phyloP scores from a whole-genome alignment of 1,284 basidiomycete genomes.

The Vanrija humicola region DNA sequence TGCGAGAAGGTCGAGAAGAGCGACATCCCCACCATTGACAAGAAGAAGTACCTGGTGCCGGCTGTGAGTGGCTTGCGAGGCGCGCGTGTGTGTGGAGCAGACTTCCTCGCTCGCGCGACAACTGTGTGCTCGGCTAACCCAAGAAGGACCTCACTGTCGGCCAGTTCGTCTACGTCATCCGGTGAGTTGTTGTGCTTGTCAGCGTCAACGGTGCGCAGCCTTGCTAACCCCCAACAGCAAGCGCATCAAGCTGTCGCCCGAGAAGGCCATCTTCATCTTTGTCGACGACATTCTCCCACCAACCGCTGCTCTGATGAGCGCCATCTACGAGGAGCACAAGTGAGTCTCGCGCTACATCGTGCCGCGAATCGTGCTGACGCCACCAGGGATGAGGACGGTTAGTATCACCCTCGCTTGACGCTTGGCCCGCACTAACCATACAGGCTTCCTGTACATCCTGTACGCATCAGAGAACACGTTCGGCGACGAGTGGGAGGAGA shows the following conservation, averaged over 20 bases:
- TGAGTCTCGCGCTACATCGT: constrained; percentile 50
- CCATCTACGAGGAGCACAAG: constrained; percentile 99
- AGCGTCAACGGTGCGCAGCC: not conserved
- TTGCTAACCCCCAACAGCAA: constrained; percentile 56
- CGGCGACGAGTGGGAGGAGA: constrained; percentile 50
- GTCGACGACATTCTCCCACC: constrained; percentile 98
- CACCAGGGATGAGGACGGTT: constrained; percentile 78
- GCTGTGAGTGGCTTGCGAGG: constrained; percentile 57
- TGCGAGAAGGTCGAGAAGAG: constrained; percentile 99
- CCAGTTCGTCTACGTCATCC: constrained; percentile 99
- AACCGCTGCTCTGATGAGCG: constrained; percentile 96
- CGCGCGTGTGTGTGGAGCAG: not conserved
- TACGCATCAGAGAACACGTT: constrained; percentile 98
- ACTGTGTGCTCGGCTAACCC: constrained; percentile 6
- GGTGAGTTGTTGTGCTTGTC: constrained; percentile 18
- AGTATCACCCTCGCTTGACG: constrained; percentile 1
- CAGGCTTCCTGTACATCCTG: constrained; percentile 84
- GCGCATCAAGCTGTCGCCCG: constrained; percentile 98
- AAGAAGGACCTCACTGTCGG: constrained; percentile 90
- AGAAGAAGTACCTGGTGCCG: constrained; percentile 99
- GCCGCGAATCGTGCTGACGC: not conserved
- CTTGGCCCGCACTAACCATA: constrained; percentile 4
- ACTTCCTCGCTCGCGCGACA: not conserved
- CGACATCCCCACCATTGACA: constrained; percentile 98
- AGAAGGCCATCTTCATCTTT: constrained; percentile 99